Base-by-base conservation (phyloP, 169 alveolate genomes). In the Cryptosporidium bovis region DNA sequence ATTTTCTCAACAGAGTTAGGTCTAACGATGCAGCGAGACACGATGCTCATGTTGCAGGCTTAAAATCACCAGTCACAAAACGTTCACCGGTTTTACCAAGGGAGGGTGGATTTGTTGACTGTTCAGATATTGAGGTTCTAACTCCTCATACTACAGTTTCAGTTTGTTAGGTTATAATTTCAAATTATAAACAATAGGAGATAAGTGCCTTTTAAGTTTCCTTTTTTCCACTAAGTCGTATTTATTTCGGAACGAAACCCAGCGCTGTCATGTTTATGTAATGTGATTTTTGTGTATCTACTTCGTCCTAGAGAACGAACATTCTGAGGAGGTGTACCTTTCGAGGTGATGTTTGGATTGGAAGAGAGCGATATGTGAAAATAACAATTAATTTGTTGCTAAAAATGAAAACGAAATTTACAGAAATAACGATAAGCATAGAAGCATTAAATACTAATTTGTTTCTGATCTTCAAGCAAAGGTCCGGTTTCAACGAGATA, bases 1-100 rank as follows among this genome's bases (percentile, higher is more conserved):
- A 95, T 67, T 98, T 98, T 94, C 93, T 95, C 82, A 94, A 95
- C 90, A 96, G 99, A 82, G 98, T 97, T 69, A 91, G 94, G 91
- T 95, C 91, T 62, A 97, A 96, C 90, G 99, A 96, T 87, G 87
- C 90, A 90, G 92, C 93, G 66, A 97, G 97, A 85, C 93, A 92
- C 55, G 97, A 97, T 84, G 99, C 99, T 15, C 87, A 44, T 60
- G 31, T 60, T 60, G 87, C 87, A 36, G 87, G 87, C 20, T 24
- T 77, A 24, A 58, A 68, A 40, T 62, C 87, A 16, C 87, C 87
- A 15, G 64, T 77, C 10, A 77, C 87, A 18, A 77, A 77, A 64
- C 69, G 87, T 27, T 51, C 34, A 44, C 87, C 87, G 16, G 65
- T 34, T 44, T 31, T 77, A 40, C 87, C 87, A 24, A 56, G 69